A percentile compares a stretch with the other conserved stretches of the same genome.
Conservation (phyloP, 192 early-diverging fungal genomes). For the Coemansia sp. region DNA sequence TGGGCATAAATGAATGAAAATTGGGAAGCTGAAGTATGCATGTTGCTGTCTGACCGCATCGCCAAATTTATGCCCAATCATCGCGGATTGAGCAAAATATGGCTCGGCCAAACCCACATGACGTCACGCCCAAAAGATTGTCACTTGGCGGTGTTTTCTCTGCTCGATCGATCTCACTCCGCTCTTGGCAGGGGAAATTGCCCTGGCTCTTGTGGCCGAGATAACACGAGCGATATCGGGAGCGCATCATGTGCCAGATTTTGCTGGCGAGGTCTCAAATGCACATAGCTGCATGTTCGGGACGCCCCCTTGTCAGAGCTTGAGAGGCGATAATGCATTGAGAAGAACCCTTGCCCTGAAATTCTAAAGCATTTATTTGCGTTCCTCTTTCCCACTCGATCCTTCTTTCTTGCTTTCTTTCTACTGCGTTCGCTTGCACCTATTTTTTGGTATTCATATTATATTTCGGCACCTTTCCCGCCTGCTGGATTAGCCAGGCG, state of each 20-base stretch:
- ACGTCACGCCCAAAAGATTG: neutral
- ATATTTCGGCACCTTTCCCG: too few species aligned
- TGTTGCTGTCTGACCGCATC: neutral
- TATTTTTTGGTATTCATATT: neutral
- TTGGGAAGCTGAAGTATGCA: neutral
- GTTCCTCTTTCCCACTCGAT: neutral
- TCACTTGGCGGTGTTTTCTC: neutral
- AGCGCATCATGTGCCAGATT: conserved; percentile 1
- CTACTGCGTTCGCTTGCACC: neutral
- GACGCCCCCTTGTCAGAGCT: neutral
- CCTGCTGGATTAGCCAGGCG: neutral
- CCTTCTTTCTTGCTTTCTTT: neutral
- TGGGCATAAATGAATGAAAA: neutral
- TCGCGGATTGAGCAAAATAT: neutral
- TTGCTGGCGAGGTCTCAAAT: neutral
- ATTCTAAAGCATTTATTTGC: neutral
- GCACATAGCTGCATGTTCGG: conserved; percentile 6
- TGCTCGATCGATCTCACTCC: neutral
- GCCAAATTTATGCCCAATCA: neutral
- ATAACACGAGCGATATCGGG: neutral
- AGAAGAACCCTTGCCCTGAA: conserved; percentile 1
- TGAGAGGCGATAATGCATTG: neutral
- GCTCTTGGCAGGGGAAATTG: neutral
- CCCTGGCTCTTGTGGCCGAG: too few species aligned
- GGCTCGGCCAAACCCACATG: neutral